Evolutionary conservation across 345 rosid genomes (phyloP), one percentile per base, ranked within the genome.

Genomic region (Psidium friedrichsthalianum): DNA sequence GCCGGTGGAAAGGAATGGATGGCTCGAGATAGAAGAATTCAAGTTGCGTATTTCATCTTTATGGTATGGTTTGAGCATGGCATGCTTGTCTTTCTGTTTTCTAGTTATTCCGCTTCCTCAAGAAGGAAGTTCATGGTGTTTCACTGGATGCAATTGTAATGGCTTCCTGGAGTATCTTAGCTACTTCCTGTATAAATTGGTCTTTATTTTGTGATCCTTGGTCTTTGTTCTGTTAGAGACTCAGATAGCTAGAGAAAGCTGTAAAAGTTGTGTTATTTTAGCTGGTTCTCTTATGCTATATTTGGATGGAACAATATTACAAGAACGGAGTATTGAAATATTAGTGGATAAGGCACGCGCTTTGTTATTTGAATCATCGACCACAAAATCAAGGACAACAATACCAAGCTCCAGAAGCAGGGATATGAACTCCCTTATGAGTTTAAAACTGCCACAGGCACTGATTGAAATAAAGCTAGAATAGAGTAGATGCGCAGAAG

Each of bases 1-100:
- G 88, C 98, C 98, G 0, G 90, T 89, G 0, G 97, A 97, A 91
- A 92, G 90, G 42, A 97, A 94, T 82, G 96, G 94, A 21, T 93
- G 3, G 22, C 9, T 54, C 56, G 3, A 16, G 18, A 1, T 54
- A 20, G 56, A 54, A 54, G 22, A 54, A 54, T 36, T 76, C 87
- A 84, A 93, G 93, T 93, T 91, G 74, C 84, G 91, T 86, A 56
- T 55, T 89, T 85, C 16, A 40, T 52, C 42, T 61, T 8, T 18
- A 14, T 6, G 22, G 56, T 54, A 5, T 54, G 56, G 56, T 54
- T 54, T 54, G 22, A 54, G 22, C 22, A 18, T 54, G 56, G 22
- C 56, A 18, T 5, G 56, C 56, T 16, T 20, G 20, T 54, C 56
- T 2, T 54, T 18, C 20, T 54, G 56, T 54, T 18, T 18, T 16